These are phyloP conservation scores for Phoma sp. DNA, from an alignment of 2,329 filamentous ascomycete species.

Conservation along the genomic window DNA sequence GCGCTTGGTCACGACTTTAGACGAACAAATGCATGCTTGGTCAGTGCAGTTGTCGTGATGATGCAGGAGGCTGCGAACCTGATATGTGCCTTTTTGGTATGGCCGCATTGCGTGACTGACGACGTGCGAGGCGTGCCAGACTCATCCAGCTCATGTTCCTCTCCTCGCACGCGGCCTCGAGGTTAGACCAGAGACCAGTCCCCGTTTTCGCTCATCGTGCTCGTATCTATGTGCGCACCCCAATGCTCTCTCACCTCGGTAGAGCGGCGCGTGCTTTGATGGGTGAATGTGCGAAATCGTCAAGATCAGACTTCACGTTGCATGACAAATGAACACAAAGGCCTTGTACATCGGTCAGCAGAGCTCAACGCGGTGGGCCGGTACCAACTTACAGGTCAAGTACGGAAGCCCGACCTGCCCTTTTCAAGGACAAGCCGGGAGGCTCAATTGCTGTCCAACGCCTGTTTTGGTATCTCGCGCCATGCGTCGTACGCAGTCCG, in stretches of 20 bases:
- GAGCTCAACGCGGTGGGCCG: neutral
- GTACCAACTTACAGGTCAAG: slow-evolving; percentile 20
- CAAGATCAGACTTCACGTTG: neutral
- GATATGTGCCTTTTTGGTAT: neutral
- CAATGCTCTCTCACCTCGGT: neutral
- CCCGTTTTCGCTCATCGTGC: neutral
- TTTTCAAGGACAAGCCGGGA: slow-evolving; percentile 20
- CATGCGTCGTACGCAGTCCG: neutral
- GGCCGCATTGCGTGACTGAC: neutral
- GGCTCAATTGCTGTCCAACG: slow-evolving; percentile 16
- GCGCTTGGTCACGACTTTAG: neutral
- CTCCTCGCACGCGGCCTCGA: neutral
- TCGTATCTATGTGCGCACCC: neutral
- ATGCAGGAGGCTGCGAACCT: slow-evolving; percentile 4
- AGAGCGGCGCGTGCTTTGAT: neutral
- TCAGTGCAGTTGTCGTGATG: slow-evolving; percentile 3
- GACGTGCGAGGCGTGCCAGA: neutral
- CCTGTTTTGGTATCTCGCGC: neutral
- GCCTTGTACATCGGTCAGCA: neutral
- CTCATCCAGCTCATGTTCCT: neutral
- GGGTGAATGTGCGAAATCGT: neutral
- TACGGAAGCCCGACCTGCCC: slow-evolving; percentile 22
- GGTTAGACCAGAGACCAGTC: neutral
- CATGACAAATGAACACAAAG: neutral
- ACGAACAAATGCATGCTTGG: neutral